A percentile compares a stretch with the other conserved stretches of the same genome.
phyloP scores from a whole-genome alignment of 345 rosid genomes.

The Passiflora organensis region DNA sequence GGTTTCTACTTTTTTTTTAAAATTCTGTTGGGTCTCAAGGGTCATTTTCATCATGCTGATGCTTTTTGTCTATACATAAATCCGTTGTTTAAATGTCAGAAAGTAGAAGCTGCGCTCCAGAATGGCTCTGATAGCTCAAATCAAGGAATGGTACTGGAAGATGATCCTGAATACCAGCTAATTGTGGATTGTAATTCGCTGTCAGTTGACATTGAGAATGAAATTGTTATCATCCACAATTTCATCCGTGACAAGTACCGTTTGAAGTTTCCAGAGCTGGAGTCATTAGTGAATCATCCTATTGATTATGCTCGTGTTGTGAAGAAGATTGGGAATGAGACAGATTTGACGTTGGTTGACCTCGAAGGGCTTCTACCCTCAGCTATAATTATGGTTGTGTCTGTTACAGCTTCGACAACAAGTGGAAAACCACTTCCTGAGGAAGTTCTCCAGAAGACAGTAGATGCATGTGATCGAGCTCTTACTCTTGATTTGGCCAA shows the following conservation, averaged over 20 bases:
- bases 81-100: slow-evolving; percentile 35
- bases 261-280: slow-evolving; percentile 87
- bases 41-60: background rate
- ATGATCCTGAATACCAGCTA: slow-evolving; percentile 89
- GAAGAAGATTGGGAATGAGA: slow-evolving; percentile 81
- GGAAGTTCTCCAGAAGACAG: slow-evolving; percentile 69
- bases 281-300: slow-evolving; percentile 82
- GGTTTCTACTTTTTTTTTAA: background rate
- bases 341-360: slow-evolving; percentile 82
- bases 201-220: slow-evolving; percentile 89
- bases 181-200: slow-evolving; percentile 86
- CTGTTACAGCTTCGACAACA: slow-evolving; percentile 86
- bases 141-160: slow-evolving; percentile 73
- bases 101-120: slow-evolving; percentile 73
- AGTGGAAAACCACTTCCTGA: slow-evolving; percentile 90
- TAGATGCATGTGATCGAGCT: slow-evolving; percentile 88
- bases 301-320: slow-evolving; percentile 94
- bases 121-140: slow-evolving; percentile 53
- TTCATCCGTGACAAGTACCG: slow-evolving; percentile 86
- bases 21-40: background rate
- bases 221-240: slow-evolving; percentile 77
- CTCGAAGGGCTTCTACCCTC: slow-evolving; percentile 83
- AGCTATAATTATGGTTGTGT: slow-evolving; percentile 89
- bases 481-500: slow-evolving; percentile 66
- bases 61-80: background rate